Evolutionary conservation across 2,329 filamentous ascomycete genomes (phyloP), one percentile per base, ranked within the genome.

Genomic region (Nothopassalora personata): DNA sequence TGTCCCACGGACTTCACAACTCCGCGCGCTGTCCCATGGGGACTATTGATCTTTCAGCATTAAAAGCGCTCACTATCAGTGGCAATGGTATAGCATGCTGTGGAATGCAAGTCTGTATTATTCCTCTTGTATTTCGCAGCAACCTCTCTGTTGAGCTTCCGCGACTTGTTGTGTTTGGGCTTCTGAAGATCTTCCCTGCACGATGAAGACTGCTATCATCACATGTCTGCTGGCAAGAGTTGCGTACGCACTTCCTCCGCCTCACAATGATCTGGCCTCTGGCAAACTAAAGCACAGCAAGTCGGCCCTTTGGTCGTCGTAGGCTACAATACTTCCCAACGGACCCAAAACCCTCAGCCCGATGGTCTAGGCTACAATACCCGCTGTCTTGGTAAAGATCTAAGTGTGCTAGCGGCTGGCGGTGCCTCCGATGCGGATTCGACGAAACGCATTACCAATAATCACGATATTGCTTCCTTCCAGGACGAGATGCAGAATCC

Each of bases 301-400:
- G 31, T 34, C 2, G 31, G 31, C 11, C 11, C 31, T 4, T 1
- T 8, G 8, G 7, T 34, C 4, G 31, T 9, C 31, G 7, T 34
- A 23, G 23, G 23, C 23, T 23, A 23, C 23, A 23, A 23, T 3
- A 23, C 31, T 5, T 46, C 43, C 15, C 43, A 48, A 30, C 2
- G 19, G 8, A 15, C 53, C 1, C 63, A 65, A n/a, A 68, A 70
- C 54, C 63, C 64, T 11, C 49, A 57, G 33, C 62, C 61, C 39
- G 64, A 70, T 43, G 59, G 66, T 11, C 46, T 66, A 4, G 62
- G 60, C 30, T 61, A 63, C 48, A 66, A 66, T 18, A 62, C 64
- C 2, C 62, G 62, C 19, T 66, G 64, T 36, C 50, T 66, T 18
- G 53, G 57, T 18, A 50, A 60, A 11, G 64, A 64, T 34, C 31